Evolutionary conservation across 371 early-diverging fungal species (phyloP).

Genomic region (Mortierella sp.): DNA sequence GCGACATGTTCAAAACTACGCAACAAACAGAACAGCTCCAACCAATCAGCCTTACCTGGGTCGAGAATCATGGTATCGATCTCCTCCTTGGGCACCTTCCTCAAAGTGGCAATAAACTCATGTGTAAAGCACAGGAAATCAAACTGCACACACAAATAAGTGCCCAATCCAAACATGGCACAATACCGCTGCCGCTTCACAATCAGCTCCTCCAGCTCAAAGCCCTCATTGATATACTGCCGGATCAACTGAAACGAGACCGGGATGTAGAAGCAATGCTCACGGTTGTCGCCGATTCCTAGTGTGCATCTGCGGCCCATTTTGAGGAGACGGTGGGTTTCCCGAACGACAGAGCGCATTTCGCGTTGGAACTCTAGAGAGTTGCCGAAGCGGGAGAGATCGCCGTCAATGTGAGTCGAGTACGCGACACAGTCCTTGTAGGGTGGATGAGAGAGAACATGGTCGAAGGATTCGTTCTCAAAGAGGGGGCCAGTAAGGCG

Average conservation of each 20-base stretch:
- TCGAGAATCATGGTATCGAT: slow-evolving; percentile 68
- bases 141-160: slow-evolving; percentile 88
- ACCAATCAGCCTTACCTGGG: slow-evolving; percentile 40
- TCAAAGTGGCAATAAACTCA: slow-evolving; percentile 89
- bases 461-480: slow-evolving; percentile 80
- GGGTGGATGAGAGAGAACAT: slow-evolving; percentile 92
- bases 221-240: slow-evolving; percentile 85
- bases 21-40: background rate
- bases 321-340: slow-evolving; percentile 83
- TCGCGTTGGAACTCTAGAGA: slow-evolving; percentile 82
- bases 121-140: slow-evolving; percentile 95
- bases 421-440: slow-evolving; percentile 94
- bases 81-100: slow-evolving; percentile 74
- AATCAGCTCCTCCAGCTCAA: slow-evolving; percentile 90
- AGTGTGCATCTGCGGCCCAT: slow-evolving; percentile 81
- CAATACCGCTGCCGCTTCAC: slow-evolving; percentile 94
- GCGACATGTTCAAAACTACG: background rate
- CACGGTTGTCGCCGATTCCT: slow-evolving; percentile 93
- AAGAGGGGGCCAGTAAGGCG: slow-evolving; percentile 71
- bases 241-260: slow-evolving; percentile 87
- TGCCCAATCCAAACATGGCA: slow-evolving; percentile 90
- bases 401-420: slow-evolving; percentile 66
- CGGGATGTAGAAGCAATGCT: slow-evolving; percentile 90
- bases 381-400: slow-evolving; percentile 83
- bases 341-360: slow-evolving; percentile 79